A percentile compares a stretch with the other conserved stretches of the same genome.
phyloP scores from a whole-genome alignment of 768 basidiomycete species.

The Gelatoporia subvermispora region DNA sequence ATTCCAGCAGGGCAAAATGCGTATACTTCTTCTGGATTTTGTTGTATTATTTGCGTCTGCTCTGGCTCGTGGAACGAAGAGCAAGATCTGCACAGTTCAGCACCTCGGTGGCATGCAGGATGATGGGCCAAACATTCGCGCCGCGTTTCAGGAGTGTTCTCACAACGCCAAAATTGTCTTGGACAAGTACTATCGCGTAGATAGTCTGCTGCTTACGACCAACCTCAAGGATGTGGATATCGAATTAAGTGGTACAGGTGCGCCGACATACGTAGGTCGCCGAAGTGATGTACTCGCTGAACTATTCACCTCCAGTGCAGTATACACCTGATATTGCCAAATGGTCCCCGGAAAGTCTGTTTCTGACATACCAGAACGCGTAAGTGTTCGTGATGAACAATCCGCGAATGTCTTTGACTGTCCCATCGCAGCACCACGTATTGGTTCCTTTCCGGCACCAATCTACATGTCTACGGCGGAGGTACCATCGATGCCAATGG shows the following conservation, averaged over 20 bases:
- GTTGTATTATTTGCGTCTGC: conserved; percentile 1
- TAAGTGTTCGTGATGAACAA: conserved; percentile 13
- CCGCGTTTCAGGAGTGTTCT: conserved; percentile 28
- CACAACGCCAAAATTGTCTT: conserved; percentile 26
- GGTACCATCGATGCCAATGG: conserved; percentile 45
- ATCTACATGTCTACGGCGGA: conserved; percentile 36
- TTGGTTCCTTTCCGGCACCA: conserved; percentile 35
- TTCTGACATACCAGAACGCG: conserved; percentile 40
- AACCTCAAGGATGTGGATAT: conserved; percentile 35
- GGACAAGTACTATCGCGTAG: conserved; percentile 32
- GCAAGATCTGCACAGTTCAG: conserved; percentile 22
- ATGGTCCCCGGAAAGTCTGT: conserved; percentile 35
- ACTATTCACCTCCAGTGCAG: conserved; percentile 19
- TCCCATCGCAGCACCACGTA: conserved; percentile 28
- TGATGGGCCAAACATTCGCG: conserved; percentile 32
- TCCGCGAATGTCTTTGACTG: background rate
- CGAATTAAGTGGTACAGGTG: conserved; percentile 33
- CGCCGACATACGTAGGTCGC: conserved; percentile 10
- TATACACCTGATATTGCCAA: conserved; percentile 38
- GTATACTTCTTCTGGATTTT: background rate
- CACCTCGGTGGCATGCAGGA: conserved; percentile 30
- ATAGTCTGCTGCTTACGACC: conserved; percentile 33
- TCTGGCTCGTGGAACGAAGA: conserved; percentile 6
- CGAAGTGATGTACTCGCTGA: conserved; percentile 2
- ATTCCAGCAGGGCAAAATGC: conserved; percentile 1